Base-by-base conservation (phyloP, 2,329 filamentous ascomycete species). In the Mollisiaceae sp. region DNA sequence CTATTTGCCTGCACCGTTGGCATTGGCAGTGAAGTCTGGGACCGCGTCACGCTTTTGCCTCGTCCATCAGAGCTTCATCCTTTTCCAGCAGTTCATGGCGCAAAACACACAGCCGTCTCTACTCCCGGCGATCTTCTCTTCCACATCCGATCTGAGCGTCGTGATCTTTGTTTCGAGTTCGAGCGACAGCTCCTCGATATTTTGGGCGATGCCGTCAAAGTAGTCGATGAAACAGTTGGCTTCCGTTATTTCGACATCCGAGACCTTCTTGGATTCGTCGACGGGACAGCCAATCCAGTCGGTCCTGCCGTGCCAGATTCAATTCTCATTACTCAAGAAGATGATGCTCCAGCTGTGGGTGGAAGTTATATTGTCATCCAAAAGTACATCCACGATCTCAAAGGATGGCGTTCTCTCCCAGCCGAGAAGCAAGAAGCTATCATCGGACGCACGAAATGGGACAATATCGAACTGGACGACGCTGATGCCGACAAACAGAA, bases 191-290 rank as follows among this genome's bases (percentile, higher is more conserved):
- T 88, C 12, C 75, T 87, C 71, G 79, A 82, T 15, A 68, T 72
- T 1, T 78, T 88, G 0, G 82, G 82, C 0, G 79, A 80, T 52
- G 66, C 82, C 0, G 81, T 86, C 12, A 72, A 70, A 0, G 78
- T 86, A 0, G 77, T 81, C 1, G 85, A 88, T 59, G 81, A 82
- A 62, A 87, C 85, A 0, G 76, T 79, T 0, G 85, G 85, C 0
- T 88, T 88, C 73, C 82, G 85, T 2, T 88, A 87, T 73, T 87
- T 87, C 65, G 85, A 88, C 67, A 79, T 82, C 0, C 82, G 85
- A 0, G 85, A 87, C 66, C 79, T 87, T 0, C 79, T 88, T 0
- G 85, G 85, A 0, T 88, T 88, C 60, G 83, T 88, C 2, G 85
- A 88, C 64, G 85, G 85, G 18, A 88, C 85, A 0, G 85, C 85